Evolutionary conservation across 345 rosid genomes (phyloP).

Genomic region (Carallia pectinifolia): DNA sequence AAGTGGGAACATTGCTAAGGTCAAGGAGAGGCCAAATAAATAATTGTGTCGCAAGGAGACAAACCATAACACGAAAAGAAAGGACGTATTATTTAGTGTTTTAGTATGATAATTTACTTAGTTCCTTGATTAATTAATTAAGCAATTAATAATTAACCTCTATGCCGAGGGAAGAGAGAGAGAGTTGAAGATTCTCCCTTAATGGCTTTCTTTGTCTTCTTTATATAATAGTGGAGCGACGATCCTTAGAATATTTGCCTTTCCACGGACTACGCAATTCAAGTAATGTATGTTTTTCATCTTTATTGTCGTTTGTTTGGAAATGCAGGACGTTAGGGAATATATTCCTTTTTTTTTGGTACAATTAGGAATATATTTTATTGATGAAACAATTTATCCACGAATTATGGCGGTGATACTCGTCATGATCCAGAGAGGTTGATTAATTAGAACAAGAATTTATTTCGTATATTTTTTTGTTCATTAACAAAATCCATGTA

Average conservation of each 20-base stretch:
- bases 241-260: slow-evolving; percentile 33
- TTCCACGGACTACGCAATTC: slow-evolving; percentile 5
- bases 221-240: slow-evolving; percentile 5
- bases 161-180: not conserved
- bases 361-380: no score
- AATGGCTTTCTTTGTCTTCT: slow-evolving; percentile 23
- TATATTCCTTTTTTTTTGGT: not conserved
- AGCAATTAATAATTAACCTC: not conserved
- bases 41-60: slow-evolving; percentile 36
- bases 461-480: no score
- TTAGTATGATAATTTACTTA: not conserved
- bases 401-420: no score
- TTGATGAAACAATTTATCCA: no score
- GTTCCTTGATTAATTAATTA: not conserved
- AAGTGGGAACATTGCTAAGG: slow-evolving; percentile 41
- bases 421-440: no score
- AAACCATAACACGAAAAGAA: slow-evolving; percentile 18
- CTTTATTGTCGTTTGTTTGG: not conserved
- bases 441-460: no score
- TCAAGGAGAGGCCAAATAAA: slow-evolving; percentile 38
- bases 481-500: no score
- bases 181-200: slow-evolving; percentile 32
- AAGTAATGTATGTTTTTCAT: not conserved
- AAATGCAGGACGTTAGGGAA: no score
- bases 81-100: slow-evolving; percentile 4